Evolutionary conservation across 2,329 filamentous ascomycete genomes (phyloP).

Genomic region (Cordyceps cateniannulata): DNA sequence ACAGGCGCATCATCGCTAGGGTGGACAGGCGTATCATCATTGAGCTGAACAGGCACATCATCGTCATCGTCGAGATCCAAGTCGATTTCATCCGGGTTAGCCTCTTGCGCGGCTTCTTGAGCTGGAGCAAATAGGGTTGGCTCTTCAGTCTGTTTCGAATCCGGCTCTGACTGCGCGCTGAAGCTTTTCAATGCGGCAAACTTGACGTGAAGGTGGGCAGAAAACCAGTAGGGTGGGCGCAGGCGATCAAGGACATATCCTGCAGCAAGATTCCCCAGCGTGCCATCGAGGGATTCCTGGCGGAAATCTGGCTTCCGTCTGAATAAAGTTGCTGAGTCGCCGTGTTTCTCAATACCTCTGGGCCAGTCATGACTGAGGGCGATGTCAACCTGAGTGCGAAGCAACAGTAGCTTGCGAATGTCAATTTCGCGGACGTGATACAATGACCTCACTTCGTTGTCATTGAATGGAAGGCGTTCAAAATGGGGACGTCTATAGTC

Average conservation of each 20-base stretch:
- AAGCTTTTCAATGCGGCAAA: conserved; percentile 66
- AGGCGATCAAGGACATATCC: conserved; percentile 74
- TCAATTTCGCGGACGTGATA: conserved; percentile 91
- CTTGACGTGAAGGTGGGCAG: conserved; percentile 87
- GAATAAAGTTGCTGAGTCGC: conserved; percentile 64
- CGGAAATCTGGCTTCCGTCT: conserved; percentile 67
- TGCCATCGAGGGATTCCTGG: conserved; percentile 67
- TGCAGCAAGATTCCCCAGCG: conserved; percentile 73
- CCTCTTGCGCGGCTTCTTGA: conserved; percentile 15
- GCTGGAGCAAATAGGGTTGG: neutral
- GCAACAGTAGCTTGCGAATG: conserved; percentile 77
- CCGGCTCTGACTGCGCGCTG: conserved; percentile 26
- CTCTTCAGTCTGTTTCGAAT: neutral
- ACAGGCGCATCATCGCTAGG: conserved; percentile 18
- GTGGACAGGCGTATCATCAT: too few relatives aligned
- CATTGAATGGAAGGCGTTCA: conserved; percentile 79
- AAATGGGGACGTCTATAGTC: conserved; percentile 79
- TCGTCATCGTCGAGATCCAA: conserved; percentile 54
- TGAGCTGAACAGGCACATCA: conserved; percentile 15
- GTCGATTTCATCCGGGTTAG: conserved; percentile 65
- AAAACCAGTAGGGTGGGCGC: conserved; percentile 83
- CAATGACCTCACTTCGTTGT: conserved; percentile 69
- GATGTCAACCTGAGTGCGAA: conserved; percentile 84
- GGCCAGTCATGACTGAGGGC: conserved; percentile 97
- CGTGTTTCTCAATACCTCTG: conserved; percentile 69